phyloP scores from a whole-genome alignment of 306 rosid species.

The Inga laurina region DNA sequence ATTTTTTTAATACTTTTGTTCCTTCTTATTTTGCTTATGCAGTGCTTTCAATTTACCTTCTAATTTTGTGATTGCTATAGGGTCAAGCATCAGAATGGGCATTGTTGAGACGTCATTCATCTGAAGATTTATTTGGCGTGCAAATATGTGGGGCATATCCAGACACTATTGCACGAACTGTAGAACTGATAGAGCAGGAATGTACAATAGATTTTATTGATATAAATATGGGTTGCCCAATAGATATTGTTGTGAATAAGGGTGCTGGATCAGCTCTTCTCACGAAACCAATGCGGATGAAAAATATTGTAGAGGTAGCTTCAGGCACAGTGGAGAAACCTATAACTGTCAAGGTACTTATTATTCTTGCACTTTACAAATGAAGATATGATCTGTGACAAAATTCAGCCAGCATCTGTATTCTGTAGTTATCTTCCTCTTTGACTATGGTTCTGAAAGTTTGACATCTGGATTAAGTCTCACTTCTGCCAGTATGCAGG shows the following conservation, averaged over 20 bases:
- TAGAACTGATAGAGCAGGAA: slow-evolving; percentile 82
- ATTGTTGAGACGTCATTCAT: slow-evolving; percentile 77
- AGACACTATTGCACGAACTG: slow-evolving; percentile 68
- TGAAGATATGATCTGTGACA: background rate
- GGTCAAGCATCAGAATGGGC: slow-evolving; percentile 99
- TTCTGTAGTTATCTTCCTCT: slow-evolving; percentile 16
- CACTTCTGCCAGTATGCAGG: background rate
- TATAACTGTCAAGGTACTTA: slow-evolving; percentile 71
- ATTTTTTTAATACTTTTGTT: slow-evolving; percentile 5
- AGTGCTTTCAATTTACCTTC: slow-evolving; percentile 17
- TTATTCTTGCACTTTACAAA: background rate
- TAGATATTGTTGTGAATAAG: slow-evolving; percentile 87
- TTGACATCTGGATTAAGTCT: slow-evolving; percentile 12
- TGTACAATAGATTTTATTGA: slow-evolving; percentile 86
- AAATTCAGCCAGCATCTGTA: slow-evolving; percentile 26
- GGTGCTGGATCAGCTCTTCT: slow-evolving; percentile 99
- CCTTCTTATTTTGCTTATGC: slow-evolving; percentile 13
- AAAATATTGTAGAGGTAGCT: slow-evolving; percentile 69
- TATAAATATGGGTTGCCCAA: slow-evolving; percentile 98
- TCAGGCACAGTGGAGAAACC: slow-evolving; percentile 70
- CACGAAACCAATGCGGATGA: slow-evolving; percentile 87
- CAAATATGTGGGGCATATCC: slow-evolving; percentile 92
- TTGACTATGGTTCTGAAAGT: background rate
- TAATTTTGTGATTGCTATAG: slow-evolving; percentile 35
- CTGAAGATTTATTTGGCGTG: slow-evolving; percentile 91